A percentile compares a stretch with the other conserved stretches of the same genome.
Evolutionary conservation across 257 asterid genomes (phyloP).

Genomic region (Lycium barbarum): DNA sequence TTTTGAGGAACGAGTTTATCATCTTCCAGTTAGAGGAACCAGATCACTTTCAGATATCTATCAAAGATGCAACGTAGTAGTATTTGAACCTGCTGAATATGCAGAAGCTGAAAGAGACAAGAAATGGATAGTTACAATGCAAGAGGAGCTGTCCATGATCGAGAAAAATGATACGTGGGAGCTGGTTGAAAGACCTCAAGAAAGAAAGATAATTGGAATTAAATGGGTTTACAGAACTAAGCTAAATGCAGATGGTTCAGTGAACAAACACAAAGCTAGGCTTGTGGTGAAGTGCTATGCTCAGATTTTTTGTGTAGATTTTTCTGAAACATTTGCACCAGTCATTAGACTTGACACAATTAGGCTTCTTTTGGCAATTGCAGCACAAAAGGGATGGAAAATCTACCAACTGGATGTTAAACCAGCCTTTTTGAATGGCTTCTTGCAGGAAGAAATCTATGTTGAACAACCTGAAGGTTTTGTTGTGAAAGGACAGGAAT

Average conservation of each 20-base stretch:
- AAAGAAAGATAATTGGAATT: neutral
- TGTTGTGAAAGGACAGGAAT: neutral
- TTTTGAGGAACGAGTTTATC: neutral
- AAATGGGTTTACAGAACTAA: neutral
- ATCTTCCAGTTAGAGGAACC: neutral
- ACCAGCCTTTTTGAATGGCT: neutral
- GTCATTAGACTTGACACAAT: neutral
- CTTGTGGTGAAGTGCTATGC: neutral
- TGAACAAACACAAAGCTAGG: neutral
- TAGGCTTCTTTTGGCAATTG: neutral
- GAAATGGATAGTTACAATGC: neutral
- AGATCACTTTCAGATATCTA: neutral
- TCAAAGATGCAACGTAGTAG: neutral
- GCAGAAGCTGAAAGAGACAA: neutral
- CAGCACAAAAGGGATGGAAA: neutral
- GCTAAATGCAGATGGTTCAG: neutral
- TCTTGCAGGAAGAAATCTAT: neutral
- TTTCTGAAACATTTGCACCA: neutral
- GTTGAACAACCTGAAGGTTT: neutral
- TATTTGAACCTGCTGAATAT: neutral
- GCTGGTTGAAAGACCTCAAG: neutral
- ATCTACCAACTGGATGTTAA: neutral
- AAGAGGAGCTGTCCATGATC: constrained; percentile 3
- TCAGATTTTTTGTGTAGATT: neutral
- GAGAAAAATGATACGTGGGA: neutral